phyloP scores from a whole-genome alignment of 1,284 basidiomycete genomes.

The Ceratobasidium papillatum region DNA sequence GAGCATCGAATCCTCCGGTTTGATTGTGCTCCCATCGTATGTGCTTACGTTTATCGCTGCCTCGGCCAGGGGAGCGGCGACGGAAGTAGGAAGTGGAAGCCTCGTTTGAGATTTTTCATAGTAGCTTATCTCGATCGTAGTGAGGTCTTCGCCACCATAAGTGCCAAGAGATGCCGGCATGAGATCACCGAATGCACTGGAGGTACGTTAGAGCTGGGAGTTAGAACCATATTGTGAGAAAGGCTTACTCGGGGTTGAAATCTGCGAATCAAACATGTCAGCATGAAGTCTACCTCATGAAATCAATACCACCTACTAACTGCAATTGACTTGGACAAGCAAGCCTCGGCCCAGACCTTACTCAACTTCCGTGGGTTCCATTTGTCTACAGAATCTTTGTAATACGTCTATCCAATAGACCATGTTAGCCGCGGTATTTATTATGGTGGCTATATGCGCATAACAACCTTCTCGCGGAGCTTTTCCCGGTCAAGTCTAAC shows the following conservation, averaged over 20 bases:
- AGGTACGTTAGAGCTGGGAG: not conserved
- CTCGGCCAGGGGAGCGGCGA: not conserved
- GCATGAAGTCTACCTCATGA: not conserved
- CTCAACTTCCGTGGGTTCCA: conserved; percentile 43
- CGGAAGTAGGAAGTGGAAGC: not conserved
- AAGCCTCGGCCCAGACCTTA: conserved; percentile 40
- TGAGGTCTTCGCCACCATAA: conserved; percentile 39
- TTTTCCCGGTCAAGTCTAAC: conserved; percentile 30
- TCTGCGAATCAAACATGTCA: conserved; percentile 4
- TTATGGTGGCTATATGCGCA: not conserved
- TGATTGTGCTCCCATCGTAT: not conserved
- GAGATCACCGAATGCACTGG: conserved; percentile 12
- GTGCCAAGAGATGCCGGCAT: conserved; percentile 19
- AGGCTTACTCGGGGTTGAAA: conserved; percentile 38
- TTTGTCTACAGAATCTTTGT: conserved; percentile 14
- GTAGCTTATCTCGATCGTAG: conserved; percentile 26
- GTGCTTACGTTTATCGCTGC: not conserved
- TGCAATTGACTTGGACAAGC: conserved; percentile 38
- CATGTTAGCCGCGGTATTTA: not conserved
- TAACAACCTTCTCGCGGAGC: conserved; percentile 29
- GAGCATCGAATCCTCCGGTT: not conserved
- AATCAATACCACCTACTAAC: conserved; percentile 25
- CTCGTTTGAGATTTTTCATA: conserved; percentile 4
- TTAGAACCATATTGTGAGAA: not conserved
- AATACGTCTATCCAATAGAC: conserved; percentile 21